Conservation (phyloP, 2,329 filamentous ascomycete genomes). For the Penicillium sp. region DNA sequence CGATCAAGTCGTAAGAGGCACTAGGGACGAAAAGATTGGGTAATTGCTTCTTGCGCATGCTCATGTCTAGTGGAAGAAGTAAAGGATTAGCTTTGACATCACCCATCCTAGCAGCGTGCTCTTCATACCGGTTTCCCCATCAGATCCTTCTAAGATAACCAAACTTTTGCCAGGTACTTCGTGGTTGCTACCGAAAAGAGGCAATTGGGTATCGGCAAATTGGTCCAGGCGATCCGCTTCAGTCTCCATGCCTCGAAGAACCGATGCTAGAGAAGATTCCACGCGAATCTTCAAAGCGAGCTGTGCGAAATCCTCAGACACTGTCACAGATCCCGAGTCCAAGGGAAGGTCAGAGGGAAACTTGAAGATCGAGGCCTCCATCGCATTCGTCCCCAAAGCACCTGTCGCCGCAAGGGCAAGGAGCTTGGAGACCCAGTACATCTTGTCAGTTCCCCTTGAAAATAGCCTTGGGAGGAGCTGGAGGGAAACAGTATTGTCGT, state of each 20-base stretch:
- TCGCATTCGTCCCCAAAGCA: constrained; percentile 27
- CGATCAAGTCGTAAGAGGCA: constrained; percentile 11
- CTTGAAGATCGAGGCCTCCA: constrained; percentile 36
- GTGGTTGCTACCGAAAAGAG: constrained; percentile 50
- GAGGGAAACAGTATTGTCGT: not conserved
- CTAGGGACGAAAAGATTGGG: constrained; percentile 17
- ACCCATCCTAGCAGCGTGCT: constrained; percentile 9
- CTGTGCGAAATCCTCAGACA: constrained; percentile 35
- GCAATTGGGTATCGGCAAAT: constrained; percentile 56
- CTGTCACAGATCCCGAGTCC: constrained; percentile 2
- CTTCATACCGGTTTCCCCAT: constrained; percentile 57
- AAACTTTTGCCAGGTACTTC: constrained; percentile 31
- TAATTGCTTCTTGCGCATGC: constrained; percentile 13
- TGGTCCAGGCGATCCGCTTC: constrained; percentile 58
- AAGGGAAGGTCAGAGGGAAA: constrained; percentile 21
- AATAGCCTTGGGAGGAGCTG: no score
- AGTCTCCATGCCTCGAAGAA: constrained; percentile 43
- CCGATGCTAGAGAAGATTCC: constrained; percentile 51
- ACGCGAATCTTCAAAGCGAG: constrained; percentile 49
- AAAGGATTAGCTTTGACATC: constrained; percentile 14
- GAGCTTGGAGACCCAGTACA: constrained; percentile 30
- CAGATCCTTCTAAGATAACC: constrained; percentile 55
- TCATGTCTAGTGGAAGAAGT: constrained; percentile 9
- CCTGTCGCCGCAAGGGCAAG: constrained; percentile 27
- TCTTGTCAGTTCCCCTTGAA: constrained; percentile 10